Percentiles rank a stretch among this genome's conserved stretches.
phyloP scores from a whole-genome alignment of 805 yeast genomes.

The Saccharomycopsis fermentans region DNA sequence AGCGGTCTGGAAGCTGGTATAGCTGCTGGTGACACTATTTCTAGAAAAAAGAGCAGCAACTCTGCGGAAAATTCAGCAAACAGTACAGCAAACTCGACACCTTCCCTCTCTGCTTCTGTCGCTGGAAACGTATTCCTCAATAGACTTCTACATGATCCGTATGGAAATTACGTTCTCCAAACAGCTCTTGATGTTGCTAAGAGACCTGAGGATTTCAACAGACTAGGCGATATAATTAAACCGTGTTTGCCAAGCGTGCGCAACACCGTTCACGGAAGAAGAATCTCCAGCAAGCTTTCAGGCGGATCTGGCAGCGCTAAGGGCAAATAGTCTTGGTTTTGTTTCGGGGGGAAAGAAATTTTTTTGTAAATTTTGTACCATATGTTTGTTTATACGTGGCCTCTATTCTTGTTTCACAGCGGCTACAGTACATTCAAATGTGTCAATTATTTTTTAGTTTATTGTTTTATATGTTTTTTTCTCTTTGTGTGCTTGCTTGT shows the following conservation, averaged over 20 bases:
- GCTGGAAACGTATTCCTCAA: constrained; percentile 27
- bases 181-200: constrained; percentile 64
- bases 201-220: constrained; percentile 38
- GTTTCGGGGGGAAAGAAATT: too few species aligned
- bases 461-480: neutral
- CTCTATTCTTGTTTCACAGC: neutral
- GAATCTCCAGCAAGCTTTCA: constrained; percentile 64
- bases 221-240: constrained; percentile 47
- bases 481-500: too few species aligned
- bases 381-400: neutral
- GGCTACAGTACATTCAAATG: neutral
- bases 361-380: neutral
- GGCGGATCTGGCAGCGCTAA: neutral
- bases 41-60: neutral
- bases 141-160: constrained; percentile 75
- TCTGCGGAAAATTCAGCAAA: neutral
- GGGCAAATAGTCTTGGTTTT: neutral
- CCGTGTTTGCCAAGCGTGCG: constrained; percentile 73
- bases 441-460: neutral
- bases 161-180: constrained; percentile 90
- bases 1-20: constrained; percentile 19
- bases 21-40: neutral
- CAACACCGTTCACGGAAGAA: constrained; percentile 92
- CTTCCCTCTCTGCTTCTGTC: neutral
- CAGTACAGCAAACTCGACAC: neutral